Conservation (phyloP, 2,329 filamentous ascomycete species). For the Pseudocercospora pini-densiflorae region DNA sequence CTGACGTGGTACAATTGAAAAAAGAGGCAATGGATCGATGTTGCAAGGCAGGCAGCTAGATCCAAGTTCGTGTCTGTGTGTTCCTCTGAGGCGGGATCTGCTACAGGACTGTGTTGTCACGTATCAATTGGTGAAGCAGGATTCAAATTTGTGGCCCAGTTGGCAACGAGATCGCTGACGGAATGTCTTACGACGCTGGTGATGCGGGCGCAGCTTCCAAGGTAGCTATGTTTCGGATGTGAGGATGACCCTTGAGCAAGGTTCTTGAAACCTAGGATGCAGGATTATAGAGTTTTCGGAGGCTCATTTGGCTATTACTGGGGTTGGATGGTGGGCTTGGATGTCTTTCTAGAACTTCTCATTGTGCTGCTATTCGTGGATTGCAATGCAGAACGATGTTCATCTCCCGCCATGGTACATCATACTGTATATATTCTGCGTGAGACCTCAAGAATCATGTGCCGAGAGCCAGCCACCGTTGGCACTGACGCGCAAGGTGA, state of each 20-base stretch:
- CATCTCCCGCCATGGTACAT: neutral
- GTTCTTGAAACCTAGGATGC: slow-evolving; percentile 1
- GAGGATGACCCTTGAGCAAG: slow-evolving; percentile 4
- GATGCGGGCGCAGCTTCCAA: slow-evolving; percentile 1
- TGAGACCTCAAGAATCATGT: too few species aligned
- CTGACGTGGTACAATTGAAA: slow-evolving; percentile 1
- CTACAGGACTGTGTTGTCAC: neutral
- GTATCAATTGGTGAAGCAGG: slow-evolving; percentile 2
- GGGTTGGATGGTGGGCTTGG: neutral
- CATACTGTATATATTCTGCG: neutral
- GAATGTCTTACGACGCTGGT: slow-evolving; percentile 4
- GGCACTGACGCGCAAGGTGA: slow-evolving; percentile 1
- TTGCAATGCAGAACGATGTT: neutral
- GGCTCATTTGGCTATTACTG: neutral
- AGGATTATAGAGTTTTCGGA: slow-evolving; percentile 3
- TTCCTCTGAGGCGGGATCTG: slow-evolving; percentile 2
- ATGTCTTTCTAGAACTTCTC: slow-evolving; percentile 1
- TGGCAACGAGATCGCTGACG: slow-evolving; percentile 7
- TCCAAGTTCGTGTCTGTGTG: neutral
- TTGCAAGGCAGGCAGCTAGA: neutral
- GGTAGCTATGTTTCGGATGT: slow-evolving; percentile 4
- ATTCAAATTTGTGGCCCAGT: neutral
- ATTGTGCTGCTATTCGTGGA: slow-evolving; percentile 6
- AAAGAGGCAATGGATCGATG: slow-evolving; percentile 3
- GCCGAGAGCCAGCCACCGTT: neutral